Evolutionary conservation across 495 filamentous ascomycete species (phyloP), one percentile per base, ranked within the genome.

Genomic region (Hypoxylon perforatum): DNA sequence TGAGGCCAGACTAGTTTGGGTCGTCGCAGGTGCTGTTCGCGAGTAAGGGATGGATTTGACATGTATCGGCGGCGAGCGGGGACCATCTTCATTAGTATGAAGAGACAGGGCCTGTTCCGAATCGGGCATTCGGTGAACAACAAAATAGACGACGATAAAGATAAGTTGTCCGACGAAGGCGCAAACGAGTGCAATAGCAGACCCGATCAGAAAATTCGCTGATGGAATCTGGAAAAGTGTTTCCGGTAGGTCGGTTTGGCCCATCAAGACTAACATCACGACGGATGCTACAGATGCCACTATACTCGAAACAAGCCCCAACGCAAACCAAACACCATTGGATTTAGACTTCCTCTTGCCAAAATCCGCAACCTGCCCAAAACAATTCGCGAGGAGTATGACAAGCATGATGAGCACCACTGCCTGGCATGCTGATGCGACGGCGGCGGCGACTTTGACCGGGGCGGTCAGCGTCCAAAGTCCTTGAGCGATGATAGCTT

Each of bases 31-130:
- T 35, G 59, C 72, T 9, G 81, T 84, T 45, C 78, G 75, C 33
- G 72, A 75, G 58, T 84, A 84, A n/a, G 77, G 75, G 18, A 82
- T 76, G 21, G 81, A 73, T 61, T 83, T 84, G 46, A 84, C 68
- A 15, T 66, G 66, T 28, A 71, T 73, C n/a, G 61, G 45, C 11
- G 65, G 61, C 39, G 65, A 55, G 28, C 66, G 67, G 47, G 56
- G 63, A 36, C 35, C 47, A 23, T 75, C 76, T 14, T 76, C 73
- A 5, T 75, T 76, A 1, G 71, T 71, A 33, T 76, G 65, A 36
- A 67, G 56, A 14, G 70, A 73, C 17, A 53, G 25, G 1, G 65
- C 60, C 12, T 67, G 65, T 9, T 65, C 64, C 30, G 65, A 54
- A 42, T 67, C 72, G 10, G 66, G 65, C 1, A 68, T 36, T 22